Evolutionary conservation across 208 protist genomes (phyloP).

Genomic region (Acanthamoeba lenticulata): DNA sequence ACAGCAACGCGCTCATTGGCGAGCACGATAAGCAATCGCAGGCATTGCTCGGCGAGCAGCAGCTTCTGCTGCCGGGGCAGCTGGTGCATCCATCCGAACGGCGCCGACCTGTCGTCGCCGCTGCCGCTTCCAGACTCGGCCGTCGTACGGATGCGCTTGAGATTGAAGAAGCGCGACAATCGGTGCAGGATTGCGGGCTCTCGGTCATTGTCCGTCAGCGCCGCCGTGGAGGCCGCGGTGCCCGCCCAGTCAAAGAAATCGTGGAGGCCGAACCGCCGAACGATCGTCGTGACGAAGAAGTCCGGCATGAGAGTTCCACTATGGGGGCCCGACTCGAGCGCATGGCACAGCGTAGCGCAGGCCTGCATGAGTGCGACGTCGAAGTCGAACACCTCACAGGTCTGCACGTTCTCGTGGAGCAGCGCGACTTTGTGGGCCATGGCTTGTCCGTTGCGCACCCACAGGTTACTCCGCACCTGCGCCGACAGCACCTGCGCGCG

Average conservation of each 20-base stretch:
- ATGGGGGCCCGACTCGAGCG: too few species aligned
- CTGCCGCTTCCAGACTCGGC: neutral
- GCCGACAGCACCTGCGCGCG: conserved; percentile 48
- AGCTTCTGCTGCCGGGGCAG: neutral
- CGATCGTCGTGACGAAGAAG: conserved; percentile 45
- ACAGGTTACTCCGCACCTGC: neutral
- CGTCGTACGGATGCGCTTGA: neutral
- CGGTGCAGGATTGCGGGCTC: neutral
- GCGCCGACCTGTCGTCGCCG: neutral
- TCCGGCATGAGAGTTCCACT: too few species aligned
- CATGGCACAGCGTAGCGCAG: neutral
- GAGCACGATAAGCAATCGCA: conserved; percentile 7
- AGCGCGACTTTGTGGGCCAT: conserved; percentile 23
- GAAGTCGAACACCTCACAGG: conserved; percentile 10
- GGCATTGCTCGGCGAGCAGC: conserved; percentile 28
- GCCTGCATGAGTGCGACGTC: conserved; percentile 46
- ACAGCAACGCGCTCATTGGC: conserved; percentile 30
- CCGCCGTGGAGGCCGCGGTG: neutral
- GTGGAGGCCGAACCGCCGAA: conserved; percentile 8
- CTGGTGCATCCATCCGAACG: neutral
- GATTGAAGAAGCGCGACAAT: neutral
- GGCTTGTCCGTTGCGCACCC: conserved; percentile 38
- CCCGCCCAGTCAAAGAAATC: conserved; percentile 47
- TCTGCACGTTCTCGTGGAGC: conserved; percentile 29
- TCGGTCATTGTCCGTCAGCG: neutral